phyloP scores from a whole-genome alignment of 1,284 basidiomycete species.

The Rhodotorula sp. region DNA sequence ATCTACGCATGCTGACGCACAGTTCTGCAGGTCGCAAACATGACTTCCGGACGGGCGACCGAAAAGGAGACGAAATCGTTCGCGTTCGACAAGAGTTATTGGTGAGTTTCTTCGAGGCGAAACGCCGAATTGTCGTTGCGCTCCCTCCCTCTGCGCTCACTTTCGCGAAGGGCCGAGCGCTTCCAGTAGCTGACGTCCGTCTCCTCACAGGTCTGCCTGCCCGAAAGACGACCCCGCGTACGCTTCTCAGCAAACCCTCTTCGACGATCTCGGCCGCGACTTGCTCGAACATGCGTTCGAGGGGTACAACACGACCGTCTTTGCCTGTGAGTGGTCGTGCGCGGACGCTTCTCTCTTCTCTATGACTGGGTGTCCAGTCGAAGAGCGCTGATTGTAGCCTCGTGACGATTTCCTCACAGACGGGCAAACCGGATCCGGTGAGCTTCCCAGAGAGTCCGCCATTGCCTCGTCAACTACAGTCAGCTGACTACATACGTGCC shows the following conservation, averaged over 20 bases:
- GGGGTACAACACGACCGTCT: slow-evolving; percentile 96
- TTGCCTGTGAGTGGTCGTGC: slow-evolving; percentile 74
- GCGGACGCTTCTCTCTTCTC: not conserved
- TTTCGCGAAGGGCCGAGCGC: not conserved
- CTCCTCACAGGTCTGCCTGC: slow-evolving; percentile 68
- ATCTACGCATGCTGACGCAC: not conserved
- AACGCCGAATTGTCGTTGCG: no score
- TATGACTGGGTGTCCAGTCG: no score
- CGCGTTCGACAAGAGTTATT: slow-evolving; percentile 93
- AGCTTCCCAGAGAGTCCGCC: no score
- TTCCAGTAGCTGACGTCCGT: not conserved
- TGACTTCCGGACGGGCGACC: not conserved
- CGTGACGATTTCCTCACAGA: slow-evolving; percentile 3
- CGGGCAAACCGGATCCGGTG: slow-evolving; percentile 46
- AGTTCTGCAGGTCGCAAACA: slow-evolving; percentile 9
- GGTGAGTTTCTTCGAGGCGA: slow-evolving; percentile 15
- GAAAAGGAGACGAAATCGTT: slow-evolving; percentile 87
- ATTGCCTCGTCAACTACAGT: no score
- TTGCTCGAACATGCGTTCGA: slow-evolving; percentile 91
- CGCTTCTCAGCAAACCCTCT: slow-evolving; percentile 89
- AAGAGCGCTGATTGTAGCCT: no score
- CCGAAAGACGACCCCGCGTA: slow-evolving; percentile 80
- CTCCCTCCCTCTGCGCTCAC: not conserved
- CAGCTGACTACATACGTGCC: no score
- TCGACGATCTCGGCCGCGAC: slow-evolving; percentile 91